Percentiles rank a stretch among this genome's conserved stretches.
These are phyloP conservation scores for Tetrapisispora phaffii DNA, from an alignment of 805 yeast genomes.

Conservation along the genomic window DNA sequence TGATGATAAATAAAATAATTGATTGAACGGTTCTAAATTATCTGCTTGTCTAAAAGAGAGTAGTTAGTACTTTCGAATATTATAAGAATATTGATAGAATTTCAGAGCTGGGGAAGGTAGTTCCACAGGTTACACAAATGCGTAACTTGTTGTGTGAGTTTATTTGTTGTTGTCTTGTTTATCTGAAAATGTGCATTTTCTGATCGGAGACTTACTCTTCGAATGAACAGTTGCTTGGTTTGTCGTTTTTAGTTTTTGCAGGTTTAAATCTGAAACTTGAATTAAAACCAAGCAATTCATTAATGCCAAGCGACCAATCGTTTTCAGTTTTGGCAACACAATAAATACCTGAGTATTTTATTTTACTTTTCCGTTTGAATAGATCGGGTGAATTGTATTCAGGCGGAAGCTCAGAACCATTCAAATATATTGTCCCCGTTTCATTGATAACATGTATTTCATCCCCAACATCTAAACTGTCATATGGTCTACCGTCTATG, in stretches of 20 bases:
- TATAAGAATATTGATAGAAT: too few relatives aligned
- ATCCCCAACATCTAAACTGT: conserved; percentile 62
- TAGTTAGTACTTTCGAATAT: too few relatives aligned
- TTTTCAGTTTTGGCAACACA: conserved; percentile 75
- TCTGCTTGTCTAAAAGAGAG: too few relatives aligned
- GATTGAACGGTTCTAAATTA: too few relatives aligned
- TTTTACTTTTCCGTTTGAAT: conserved; percentile 12
- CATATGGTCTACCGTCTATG: conserved; percentile 77
- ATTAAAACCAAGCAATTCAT: conserved; percentile 81
- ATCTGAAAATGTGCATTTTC: too few relatives aligned
- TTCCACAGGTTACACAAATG: too few relatives aligned
- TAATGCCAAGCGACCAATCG: conserved; percentile 89
- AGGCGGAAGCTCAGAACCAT: conserved; percentile 41
- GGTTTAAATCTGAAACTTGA: conserved; percentile 55
- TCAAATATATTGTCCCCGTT: conserved; percentile 48
- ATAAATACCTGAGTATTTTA: conserved; percentile 56
- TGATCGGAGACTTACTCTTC: neutral
- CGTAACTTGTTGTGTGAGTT: too few relatives aligned
- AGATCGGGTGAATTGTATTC: conserved; percentile 11
- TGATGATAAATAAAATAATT: too few relatives aligned
- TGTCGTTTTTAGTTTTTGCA: neutral
- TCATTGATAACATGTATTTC: conserved; percentile 65
- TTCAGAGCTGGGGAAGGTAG: too few relatives aligned
- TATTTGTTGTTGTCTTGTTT: too few relatives aligned
- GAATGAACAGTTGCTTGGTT: neutral